These are phyloP conservation scores for Diaporthe batatas DNA, from an alignment of 2,329 filamentous ascomycete species.

Conservation along the genomic window DNA sequence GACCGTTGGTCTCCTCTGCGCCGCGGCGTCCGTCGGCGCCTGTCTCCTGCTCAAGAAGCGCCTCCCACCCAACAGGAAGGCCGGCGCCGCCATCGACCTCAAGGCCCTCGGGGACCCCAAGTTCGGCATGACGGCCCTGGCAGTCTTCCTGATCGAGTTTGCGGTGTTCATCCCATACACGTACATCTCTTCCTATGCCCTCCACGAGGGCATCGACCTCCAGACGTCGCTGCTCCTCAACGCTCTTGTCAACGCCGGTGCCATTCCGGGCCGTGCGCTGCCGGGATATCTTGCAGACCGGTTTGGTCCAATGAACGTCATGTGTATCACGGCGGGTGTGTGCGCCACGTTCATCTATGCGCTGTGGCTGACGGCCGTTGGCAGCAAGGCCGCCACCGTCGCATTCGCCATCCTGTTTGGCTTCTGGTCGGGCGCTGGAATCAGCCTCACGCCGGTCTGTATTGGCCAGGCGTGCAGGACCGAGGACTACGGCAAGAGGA, in stretches of 20 bases:
- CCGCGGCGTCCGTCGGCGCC: constrained; percentile 58
- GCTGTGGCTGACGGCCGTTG: constrained; percentile 80
- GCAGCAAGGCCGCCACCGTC: constrained; percentile 72
- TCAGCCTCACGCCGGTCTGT: constrained; percentile 86
- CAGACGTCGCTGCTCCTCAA: constrained; percentile 72
- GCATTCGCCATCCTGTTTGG: constrained; percentile 84
- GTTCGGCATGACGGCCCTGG: constrained; percentile 74
- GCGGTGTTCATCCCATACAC: constrained; percentile 84
- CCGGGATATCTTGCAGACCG: constrained; percentile 85
- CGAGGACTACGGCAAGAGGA: constrained; percentile 86
- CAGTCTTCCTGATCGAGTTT: constrained; percentile 80
- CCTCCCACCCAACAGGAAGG: constrained; percentile 71
- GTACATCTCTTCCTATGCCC: constrained; percentile 83
- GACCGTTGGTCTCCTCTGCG: constrained; percentile 62
- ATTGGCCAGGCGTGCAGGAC: constrained; percentile 86
- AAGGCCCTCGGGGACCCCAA: constrained; percentile 73
- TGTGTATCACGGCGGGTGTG: constrained; percentile 77
- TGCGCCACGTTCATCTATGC: constrained; percentile 73
- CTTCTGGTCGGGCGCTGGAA: constrained; percentile 84
- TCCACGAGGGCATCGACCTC: constrained; percentile 78
- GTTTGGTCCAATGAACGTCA: constrained; percentile 87
- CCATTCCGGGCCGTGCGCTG: constrained; percentile 81
- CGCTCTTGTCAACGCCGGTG: constrained; percentile 82
- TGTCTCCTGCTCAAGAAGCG: constrained; percentile 68
- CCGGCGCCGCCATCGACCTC: constrained; percentile 73